Conservation (phyloP, 2,329 filamentous ascomycete genomes). For the Pseudogymnoascus sp. region DNA sequence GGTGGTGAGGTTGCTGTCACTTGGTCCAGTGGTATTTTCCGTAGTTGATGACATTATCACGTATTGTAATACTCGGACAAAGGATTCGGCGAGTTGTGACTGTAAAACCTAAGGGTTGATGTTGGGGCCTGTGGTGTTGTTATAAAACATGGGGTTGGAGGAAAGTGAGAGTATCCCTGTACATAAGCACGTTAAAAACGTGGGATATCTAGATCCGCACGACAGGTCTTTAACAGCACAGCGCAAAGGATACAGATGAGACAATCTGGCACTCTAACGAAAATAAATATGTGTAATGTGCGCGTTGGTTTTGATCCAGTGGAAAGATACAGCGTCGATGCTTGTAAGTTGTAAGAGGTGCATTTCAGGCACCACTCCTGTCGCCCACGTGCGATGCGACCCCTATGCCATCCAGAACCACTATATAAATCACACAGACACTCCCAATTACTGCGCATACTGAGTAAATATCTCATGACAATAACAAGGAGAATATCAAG, state of each 20-base stretch:
- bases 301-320: background rate
- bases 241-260: no score
- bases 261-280: no score
- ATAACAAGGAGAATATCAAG: background rate
- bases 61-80: background rate
- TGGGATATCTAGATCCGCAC: background rate
- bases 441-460: no score
- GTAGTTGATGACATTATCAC: background rate
- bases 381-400: background rate
- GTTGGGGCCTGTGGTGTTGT: background rate
- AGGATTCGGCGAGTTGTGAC: background rate
- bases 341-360: background rate
- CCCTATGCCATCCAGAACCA: background rate
- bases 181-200: background rate
- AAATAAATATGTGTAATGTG: background rate
- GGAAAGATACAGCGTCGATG: background rate
- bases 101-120: background rate
- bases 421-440: no score
- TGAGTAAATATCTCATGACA: background rate
- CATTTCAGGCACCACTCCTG: background rate
- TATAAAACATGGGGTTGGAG: background rate
- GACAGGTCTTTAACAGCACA: background rate
- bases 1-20: background rate
- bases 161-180: background rate
- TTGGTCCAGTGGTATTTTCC: background rate